Evolutionary conservation across 1,139 yeast species (phyloP), one percentile per base, ranked within the genome.

Genomic region (Lodderomyces theae): DNA sequence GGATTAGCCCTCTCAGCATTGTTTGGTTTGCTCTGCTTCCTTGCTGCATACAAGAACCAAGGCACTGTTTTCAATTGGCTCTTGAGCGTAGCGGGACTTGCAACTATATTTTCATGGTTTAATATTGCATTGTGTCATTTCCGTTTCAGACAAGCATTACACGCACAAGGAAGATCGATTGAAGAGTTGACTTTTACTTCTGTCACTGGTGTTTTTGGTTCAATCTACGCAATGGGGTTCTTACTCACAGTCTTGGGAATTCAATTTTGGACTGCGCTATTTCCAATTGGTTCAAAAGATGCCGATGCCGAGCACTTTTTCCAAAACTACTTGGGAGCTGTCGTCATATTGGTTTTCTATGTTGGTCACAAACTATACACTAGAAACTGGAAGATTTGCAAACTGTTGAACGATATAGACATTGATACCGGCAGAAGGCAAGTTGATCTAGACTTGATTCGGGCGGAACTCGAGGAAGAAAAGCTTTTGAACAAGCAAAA

Each of bases 91-190:
- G 61, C 70, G 35, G 75, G 73, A 4, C 58, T 70, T 44, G 64
- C 69, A 13, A 65, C 75, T 21, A 56, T 70, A 33, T 69, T 70
- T 54, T 59, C 66, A 25, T 70, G 75, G 75, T 62, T 64, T 13
- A 61, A 66, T 38, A 68, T 69, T 44, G 62, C 63, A 21, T 52
- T 63, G 22, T 63, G 72, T 36, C 69, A 65, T 44, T 49, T 70
- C 24, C 58, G 72, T 42, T 69, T 69, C 50, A 58, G 76, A 48
- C 51, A 61, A 34, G 76, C 75, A 1, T 46, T 69, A 57, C 49
- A 44, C 31, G 46, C 43, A 23, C 69, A 67, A 44, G 56, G 56
- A 15, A 54, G 66, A 43, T 47, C 61, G n/a, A 42, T 53, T 2
- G 54, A 57, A 19, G 66, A 63, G 34, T 55, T 66, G 37, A 49